Conservation (phyloP, 495 filamentous ascomycete genomes). For the Geoglossum glabrum region DNA sequence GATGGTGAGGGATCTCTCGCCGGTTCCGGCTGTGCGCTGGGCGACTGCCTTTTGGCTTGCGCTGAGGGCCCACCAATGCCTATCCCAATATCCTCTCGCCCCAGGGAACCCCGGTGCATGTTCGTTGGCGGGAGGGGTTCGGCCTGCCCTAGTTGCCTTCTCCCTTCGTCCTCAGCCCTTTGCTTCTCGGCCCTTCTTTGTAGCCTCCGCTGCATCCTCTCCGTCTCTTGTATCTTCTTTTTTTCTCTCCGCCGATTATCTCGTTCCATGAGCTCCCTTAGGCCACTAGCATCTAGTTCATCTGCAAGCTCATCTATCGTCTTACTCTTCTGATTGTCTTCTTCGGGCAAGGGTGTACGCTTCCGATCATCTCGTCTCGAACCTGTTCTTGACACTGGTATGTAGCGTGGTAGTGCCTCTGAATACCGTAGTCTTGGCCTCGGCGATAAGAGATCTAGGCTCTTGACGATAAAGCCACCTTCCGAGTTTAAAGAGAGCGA, state of each 20-base stretch:
- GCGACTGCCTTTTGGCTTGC: not conserved
- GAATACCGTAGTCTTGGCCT: slow-evolving; percentile 60
- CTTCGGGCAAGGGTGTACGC: slow-evolving; percentile 35
- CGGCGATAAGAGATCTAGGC: slow-evolving; percentile 53
- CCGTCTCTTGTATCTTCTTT: slow-evolving; percentile 49
- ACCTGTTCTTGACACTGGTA: slow-evolving; percentile 14
- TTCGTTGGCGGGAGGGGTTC: not conserved
- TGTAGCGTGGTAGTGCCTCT: slow-evolving; percentile 12
- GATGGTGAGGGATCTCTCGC: not conserved
- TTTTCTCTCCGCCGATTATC: slow-evolving; percentile 59
- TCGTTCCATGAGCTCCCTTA: slow-evolving; percentile 69
- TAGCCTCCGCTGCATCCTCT: slow-evolving; percentile 46
- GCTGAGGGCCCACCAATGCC: slow-evolving; percentile 20
- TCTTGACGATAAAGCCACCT: slow-evolving; percentile 52
- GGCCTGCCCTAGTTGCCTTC: not conserved
- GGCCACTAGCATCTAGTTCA: slow-evolving; percentile 53
- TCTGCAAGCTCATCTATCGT: slow-evolving; percentile 66
- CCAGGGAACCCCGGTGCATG: slow-evolving; percentile 24
- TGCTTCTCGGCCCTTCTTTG: slow-evolving; percentile 53
- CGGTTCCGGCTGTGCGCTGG: not conserved
- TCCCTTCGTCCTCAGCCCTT: slow-evolving; percentile 16
- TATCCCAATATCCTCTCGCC: slow-evolving; percentile 27
- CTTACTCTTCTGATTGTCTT: slow-evolving; percentile 43
- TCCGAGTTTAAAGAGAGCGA: slow-evolving; percentile 52
- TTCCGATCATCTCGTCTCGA: slow-evolving; percentile 23